These are phyloP conservation scores for Cylindrotheca closterium DNA, from an alignment of 108 stramenopile species.

Conservation along the genomic window DNA sequence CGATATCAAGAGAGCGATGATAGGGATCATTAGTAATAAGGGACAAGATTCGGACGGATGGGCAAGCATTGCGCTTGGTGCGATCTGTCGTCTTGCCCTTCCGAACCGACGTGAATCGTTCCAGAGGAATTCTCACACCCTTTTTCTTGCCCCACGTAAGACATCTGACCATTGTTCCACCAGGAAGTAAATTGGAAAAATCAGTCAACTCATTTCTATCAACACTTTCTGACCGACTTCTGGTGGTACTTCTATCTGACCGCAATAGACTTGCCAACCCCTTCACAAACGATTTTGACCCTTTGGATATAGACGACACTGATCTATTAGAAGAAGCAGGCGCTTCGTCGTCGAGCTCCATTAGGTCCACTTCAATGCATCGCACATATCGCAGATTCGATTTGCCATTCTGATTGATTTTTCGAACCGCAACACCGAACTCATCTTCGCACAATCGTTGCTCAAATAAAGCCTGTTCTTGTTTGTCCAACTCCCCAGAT, in stretches of 20 bases:
- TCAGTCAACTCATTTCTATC: background rate
- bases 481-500: conserved; percentile 33
- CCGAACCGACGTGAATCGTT: conserved; percentile 61
- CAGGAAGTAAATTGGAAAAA: conserved; percentile 5
- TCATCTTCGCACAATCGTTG: conserved; percentile 74
- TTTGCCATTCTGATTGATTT: conserved; percentile 87
- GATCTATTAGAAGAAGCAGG: conserved; percentile 20
- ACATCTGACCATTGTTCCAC: conserved; percentile 28
- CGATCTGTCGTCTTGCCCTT: conserved; percentile 86
- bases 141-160: conserved; percentile 88
- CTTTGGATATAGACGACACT: conserved; percentile 30
- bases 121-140: conserved; percentile 59
- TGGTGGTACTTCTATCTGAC: conserved; percentile 4
- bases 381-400: conserved; percentile 77
- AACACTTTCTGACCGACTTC: background rate
- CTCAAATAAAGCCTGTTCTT: conserved; percentile 87
- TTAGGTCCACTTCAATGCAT: conserved; percentile 54
- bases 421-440: conserved; percentile 79
- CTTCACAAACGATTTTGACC: background rate
- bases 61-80: conserved; percentile 56
- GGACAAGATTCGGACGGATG: conserved; percentile 53
- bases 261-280: background rate
- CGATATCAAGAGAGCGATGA: conserved; percentile 72
- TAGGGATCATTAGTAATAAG: conserved; percentile 51
- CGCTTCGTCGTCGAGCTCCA: conserved; percentile 24